Evolutionary conservation across 2,329 filamentous ascomycete genomes (phyloP), one percentile per base, ranked within the genome.

Genomic region (Fusarium irregulare): DNA sequence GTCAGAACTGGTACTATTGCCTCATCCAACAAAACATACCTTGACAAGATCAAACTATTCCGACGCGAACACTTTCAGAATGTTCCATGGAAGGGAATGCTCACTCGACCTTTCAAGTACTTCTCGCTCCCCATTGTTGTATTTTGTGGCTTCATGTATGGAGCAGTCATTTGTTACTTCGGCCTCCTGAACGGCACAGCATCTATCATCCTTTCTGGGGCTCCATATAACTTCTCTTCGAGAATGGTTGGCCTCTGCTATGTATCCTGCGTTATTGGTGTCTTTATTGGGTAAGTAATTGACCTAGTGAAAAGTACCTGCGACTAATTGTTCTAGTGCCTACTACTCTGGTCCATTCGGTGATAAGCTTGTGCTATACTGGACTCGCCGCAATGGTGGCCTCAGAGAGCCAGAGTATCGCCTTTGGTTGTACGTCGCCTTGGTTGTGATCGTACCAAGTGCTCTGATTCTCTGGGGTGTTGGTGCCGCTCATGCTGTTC

Each of bases 141-240:
- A 0, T 59, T 51, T 13, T 40, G 49, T 9, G 56, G 56, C 4
- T 59, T 59, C 16, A 56, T 56, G 21, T 59, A 56, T 11, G 56
- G 56, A 6, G 54, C 55, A 14, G 32, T 56, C 8, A 18, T 56
- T 4, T 56, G 49, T 1, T 60, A 47, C 37, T 56, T 56, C 25
- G 56, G 56, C n/a, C 41, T 60, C 16, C 3, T 60, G 4, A 46
- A 45, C n/a, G 56, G 40, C 4, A 46, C 56, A 3, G 44, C 41
- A 7, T 37, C 50, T 18, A 41, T 54, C 4, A 40, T 60, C 4
- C 51, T 60, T 0, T 42, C 50, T 3, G 30, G 27, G 1, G 30
- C 56, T 0, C 56, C 56, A 2, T 60, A 56, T 4, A 56, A 25
- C 16, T 56, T 53, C 23, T 45, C 23, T 4, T 13, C 56, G 2